Percentiles rank a stretch among this genome's conserved stretches.
These are phyloP conservation scores for Trametes elegans DNA, from an alignment of 768 basidiomycete species.

Conservation along the genomic window DNA sequence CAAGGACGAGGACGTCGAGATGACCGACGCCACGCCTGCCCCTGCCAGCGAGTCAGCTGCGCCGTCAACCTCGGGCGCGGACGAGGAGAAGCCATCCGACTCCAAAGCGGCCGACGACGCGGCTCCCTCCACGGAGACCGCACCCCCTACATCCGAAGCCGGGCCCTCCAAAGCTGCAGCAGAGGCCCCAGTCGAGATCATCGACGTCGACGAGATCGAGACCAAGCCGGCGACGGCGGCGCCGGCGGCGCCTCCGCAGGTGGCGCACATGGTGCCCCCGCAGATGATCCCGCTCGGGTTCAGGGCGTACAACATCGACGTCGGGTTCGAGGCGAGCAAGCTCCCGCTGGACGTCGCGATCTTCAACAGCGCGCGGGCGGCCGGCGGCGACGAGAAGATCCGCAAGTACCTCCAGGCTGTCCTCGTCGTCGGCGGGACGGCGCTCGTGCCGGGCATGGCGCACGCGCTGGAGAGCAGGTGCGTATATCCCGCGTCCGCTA, in stretches of 20 bases:
- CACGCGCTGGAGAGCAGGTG: constrained; percentile 89
- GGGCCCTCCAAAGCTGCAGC: no score
- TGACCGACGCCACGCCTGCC: constrained; percentile 16
- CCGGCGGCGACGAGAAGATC: constrained; percentile 85
- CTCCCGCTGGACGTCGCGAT: constrained; percentile 91
- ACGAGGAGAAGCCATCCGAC: constrained; percentile 2
- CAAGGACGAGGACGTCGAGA: constrained; percentile 18
- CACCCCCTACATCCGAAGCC: no score
- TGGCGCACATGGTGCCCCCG: constrained; percentile 10
- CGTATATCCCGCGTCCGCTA: constrained; percentile 17
- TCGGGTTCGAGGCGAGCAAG: constrained; percentile 83
- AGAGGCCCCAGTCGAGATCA: constrained; percentile 41
- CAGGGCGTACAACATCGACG: constrained; percentile 63
- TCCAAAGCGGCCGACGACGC: constrained; percentile 12
- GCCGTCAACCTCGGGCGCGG: not conserved
- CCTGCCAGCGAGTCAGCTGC: not conserved
- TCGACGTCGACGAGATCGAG: constrained; percentile 39
- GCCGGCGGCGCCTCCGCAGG: constrained; percentile 18
- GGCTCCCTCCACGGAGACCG: constrained; percentile 18
- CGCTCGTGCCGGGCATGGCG: constrained; percentile 76
- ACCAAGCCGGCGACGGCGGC: constrained; percentile 20
- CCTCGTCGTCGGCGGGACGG: constrained; percentile 83
- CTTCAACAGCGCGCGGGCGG: constrained; percentile 87
- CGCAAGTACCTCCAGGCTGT: constrained; percentile 87
- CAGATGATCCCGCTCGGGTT: constrained; percentile 29